Evolutionary conservation across 805 yeast genomes (phyloP).

Genomic region (Cyberlindnera meyerae): DNA sequence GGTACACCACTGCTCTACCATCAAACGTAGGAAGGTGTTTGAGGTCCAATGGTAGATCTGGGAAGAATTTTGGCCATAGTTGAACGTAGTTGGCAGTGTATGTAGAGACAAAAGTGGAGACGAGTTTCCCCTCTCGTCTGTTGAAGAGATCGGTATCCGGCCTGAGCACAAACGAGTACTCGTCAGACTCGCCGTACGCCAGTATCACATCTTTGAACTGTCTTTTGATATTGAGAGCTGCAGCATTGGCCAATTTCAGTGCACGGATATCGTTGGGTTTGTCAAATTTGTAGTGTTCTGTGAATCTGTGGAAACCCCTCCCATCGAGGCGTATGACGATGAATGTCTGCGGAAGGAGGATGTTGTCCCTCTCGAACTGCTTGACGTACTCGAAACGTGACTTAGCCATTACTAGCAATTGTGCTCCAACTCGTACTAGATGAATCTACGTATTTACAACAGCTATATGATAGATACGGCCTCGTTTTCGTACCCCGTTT

Average conservation of each 20-base stretch:
- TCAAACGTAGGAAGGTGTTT: conserved; percentile 81
- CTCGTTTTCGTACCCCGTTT: too few species aligned
- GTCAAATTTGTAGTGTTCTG: conserved; percentile 63
- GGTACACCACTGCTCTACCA: conserved; percentile 85
- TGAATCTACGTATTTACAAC: too few species aligned
- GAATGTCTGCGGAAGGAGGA: conserved; percentile 72
- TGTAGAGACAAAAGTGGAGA: conserved; percentile 75
- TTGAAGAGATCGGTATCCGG: conserved; percentile 67
- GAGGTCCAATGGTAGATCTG: conserved; percentile 38
- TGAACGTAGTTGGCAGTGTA: conserved; percentile 73
- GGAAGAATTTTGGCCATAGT: conserved; percentile 59
- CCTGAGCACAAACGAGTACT: conserved; percentile 75
- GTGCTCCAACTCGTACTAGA: background rate
- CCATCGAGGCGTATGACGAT: conserved; percentile 90
- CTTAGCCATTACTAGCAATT: conserved; percentile 56
- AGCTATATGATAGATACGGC: too few species aligned
- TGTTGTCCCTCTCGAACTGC: conserved; percentile 68
- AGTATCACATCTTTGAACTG: conserved; percentile 66
- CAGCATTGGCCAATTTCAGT: conserved; percentile 69
- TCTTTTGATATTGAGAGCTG: conserved; percentile 63
- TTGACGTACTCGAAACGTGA: conserved; percentile 86
- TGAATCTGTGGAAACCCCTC: conserved; percentile 85
- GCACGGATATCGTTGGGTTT: conserved; percentile 89
- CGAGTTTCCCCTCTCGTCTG: conserved; percentile 73
- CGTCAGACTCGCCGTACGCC: conserved; percentile 96